These are phyloP conservation scores for Rhytidhysteron rufulum DNA, from an alignment of 2,329 filamentous ascomycete species.

Conservation along the genomic window DNA sequence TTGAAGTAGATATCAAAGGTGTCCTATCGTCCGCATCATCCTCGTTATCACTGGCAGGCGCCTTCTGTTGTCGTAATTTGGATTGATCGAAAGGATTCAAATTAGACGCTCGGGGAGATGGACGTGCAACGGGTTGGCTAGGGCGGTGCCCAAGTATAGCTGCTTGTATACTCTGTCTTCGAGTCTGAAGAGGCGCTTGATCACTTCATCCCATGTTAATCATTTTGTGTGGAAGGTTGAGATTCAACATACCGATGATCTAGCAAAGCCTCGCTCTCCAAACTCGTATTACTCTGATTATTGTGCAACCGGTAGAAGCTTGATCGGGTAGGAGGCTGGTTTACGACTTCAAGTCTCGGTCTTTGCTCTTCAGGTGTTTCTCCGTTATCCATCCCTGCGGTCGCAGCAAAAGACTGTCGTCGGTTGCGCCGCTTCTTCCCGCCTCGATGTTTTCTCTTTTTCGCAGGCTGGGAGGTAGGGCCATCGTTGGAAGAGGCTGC, in stretches of 20 bases:
- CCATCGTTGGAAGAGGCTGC: no score
- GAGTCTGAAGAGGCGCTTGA: conserved; percentile 36
- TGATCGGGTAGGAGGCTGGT: conserved; percentile 33
- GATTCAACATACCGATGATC: conserved; percentile 68
- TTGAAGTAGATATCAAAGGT: conserved; percentile 47
- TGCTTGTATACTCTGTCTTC: conserved; percentile 43
- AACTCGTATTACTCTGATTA: conserved; percentile 75
- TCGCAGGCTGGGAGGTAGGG: no score
- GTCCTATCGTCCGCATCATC: conserved; percentile 50
- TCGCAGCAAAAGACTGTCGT: conserved; percentile 73
- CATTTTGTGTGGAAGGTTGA: not conserved
- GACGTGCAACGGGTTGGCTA: conserved; percentile 17
- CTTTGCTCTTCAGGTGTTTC: conserved; percentile 51
- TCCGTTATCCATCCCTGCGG: conserved; percentile 53
- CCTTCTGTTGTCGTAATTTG: conserved; percentile 24
- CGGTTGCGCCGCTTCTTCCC: conserved; percentile 74
- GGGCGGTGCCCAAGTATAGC: conserved; percentile 24
- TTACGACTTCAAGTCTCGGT: conserved; percentile 36
- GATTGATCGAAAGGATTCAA: conserved; percentile 18
- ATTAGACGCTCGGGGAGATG: conserved; percentile 15
- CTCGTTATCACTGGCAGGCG: conserved; percentile 44
- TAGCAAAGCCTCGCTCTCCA: conserved; percentile 83
- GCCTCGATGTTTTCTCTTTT: conserved; percentile 71
- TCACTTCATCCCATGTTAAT: conserved; percentile 20
- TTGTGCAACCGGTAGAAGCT: conserved; percentile 53